A percentile compares a stretch with the other conserved stretches of the same genome.
phyloP scores from a whole-genome alignment of 2,329 filamentous ascomycete species.

The Aureobasidium mangrovei region DNA sequence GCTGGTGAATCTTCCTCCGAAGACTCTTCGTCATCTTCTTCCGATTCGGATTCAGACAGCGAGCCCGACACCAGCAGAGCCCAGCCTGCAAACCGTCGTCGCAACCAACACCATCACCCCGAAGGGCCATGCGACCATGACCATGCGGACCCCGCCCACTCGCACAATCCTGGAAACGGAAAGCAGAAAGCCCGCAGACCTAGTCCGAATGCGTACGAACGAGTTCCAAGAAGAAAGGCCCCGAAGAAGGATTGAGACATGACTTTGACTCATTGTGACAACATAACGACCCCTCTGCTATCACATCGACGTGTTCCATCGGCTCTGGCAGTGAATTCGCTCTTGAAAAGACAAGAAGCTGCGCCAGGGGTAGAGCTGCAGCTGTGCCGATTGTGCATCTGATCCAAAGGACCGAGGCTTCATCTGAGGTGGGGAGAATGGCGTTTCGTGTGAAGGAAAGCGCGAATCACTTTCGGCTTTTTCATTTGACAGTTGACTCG shows the following conservation, averaged over 20 bases:
- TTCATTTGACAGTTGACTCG: constrained; percentile 14
- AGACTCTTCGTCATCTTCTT: constrained; percentile 49
- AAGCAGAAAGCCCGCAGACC: constrained; percentile 43
- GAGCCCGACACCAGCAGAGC: constrained; percentile 42
- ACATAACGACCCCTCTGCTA: too few species aligned
- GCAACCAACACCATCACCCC: constrained; percentile 23
- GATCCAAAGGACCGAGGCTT: too few species aligned
- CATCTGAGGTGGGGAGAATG: too few species aligned
- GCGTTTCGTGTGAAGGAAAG: background rate
- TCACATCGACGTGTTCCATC: too few species aligned
- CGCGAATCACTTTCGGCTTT: background rate
- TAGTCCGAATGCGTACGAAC: constrained; percentile 77
- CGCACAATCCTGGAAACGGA: constrained; percentile 29
- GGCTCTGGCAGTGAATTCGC: too few species aligned
- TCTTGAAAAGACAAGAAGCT: background rate
- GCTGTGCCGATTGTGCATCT: background rate
- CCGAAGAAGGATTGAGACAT: background rate
- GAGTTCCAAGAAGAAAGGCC: constrained; percentile 48
- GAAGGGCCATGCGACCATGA: constrained; percentile 23
- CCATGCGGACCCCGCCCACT: constrained; percentile 29
- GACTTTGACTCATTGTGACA: background rate
- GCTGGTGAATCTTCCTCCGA: constrained; percentile 72
- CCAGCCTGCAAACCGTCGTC: constrained; percentile 26
- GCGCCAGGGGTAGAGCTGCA: background rate
- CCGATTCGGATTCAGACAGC: constrained; percentile 46